phyloP scores from a whole-genome alignment of 1,284 basidiomycete genomes.

The Fomitopsis pinicola region DNA sequence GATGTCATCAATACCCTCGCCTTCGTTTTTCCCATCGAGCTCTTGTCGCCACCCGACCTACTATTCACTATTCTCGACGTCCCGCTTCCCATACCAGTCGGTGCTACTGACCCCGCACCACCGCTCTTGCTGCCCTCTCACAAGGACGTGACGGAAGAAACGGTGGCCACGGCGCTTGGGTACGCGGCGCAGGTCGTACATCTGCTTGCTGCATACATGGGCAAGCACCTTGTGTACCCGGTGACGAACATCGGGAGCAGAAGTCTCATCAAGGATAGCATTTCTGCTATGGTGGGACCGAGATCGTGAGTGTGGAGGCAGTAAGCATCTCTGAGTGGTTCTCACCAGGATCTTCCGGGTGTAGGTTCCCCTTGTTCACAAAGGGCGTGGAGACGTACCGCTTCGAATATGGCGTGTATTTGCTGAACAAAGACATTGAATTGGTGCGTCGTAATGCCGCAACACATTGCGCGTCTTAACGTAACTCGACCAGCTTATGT shows the following conservation, averaged over 20 bases:
- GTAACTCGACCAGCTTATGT: constrained; percentile 68
- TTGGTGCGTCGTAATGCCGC: constrained; percentile 49
- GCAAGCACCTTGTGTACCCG: constrained; percentile 80
- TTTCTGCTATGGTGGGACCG: constrained; percentile 91
- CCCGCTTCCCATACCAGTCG: constrained; percentile 80
- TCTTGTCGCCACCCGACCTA: constrained; percentile 75
- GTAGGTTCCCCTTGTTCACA: constrained; percentile 90
- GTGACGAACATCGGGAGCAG: constrained; percentile 85
- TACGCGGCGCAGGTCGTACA: constrained; percentile 85
- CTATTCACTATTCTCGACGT: constrained; percentile 82
- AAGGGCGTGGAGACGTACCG: constrained; percentile 94
- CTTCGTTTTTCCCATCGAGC: constrained; percentile 84
- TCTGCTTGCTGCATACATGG: constrained; percentile 75
- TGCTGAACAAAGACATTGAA: constrained; percentile 97
- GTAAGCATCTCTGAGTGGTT: constrained; percentile 9
- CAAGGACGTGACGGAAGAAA: constrained; percentile 78
- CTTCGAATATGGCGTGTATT: constrained; percentile 96
- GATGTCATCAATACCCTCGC: constrained; percentile 74
- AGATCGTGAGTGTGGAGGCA: constrained; percentile 61
- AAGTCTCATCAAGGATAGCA: constrained; percentile 85
- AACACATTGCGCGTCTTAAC: background rate
- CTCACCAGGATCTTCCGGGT: constrained; percentile 5
- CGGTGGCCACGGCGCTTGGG: constrained; percentile 82
- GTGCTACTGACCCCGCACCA: constrained; percentile 79
- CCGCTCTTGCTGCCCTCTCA: constrained; percentile 64